A percentile compares a stretch with the other conserved stretches of the same genome.
Evolutionary conservation across 1,139 yeast species (phyloP).

Genomic region (Arxiozyma slooffiae): DNA sequence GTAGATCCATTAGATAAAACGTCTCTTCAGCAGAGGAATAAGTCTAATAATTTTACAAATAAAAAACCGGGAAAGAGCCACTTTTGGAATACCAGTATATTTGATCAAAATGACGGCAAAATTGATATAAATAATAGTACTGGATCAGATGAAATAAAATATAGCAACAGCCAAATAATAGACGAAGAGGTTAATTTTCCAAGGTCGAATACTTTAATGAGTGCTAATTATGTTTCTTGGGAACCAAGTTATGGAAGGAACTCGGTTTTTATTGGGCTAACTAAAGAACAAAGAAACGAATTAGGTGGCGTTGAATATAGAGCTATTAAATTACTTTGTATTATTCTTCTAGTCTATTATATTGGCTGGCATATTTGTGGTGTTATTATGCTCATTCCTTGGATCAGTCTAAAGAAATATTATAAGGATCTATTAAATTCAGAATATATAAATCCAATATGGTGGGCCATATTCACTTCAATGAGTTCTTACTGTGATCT

Average conservation of each 20-base stretch:
- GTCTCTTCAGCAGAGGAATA: neutral
- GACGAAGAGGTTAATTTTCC: conserved; percentile 1
- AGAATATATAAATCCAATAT: conserved; percentile 55
- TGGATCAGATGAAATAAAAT: conserved; percentile 11
- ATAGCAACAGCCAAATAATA: conserved; percentile 9
- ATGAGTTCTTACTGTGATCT: conserved; percentile 70
- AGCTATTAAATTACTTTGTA: conserved; percentile 65
- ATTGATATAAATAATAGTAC: neutral
- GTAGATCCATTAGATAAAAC: neutral
- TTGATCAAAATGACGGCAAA: neutral
- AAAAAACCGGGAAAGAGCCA: neutral
- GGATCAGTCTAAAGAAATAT: conserved; percentile 38
- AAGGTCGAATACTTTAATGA: conserved; percentile 31
- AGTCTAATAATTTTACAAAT: neutral
- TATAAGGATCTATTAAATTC: conserved; percentile 38
- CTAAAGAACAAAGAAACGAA: conserved; percentile 80
- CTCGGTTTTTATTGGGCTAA: conserved; percentile 75
- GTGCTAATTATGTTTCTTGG: conserved; percentile 69
- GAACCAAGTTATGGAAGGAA: conserved; percentile 85
- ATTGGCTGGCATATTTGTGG: conserved; percentile 61
- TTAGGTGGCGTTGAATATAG: conserved; percentile 95
- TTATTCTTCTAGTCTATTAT: conserved; percentile 55
- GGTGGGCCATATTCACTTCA: conserved; percentile 88
- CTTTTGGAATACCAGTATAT: neutral
- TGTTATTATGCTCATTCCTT: conserved; percentile 49